phyloP scores from a whole-genome alignment of 352 stramenopile genomes.

The Phytophthora citrophthora region DNA sequence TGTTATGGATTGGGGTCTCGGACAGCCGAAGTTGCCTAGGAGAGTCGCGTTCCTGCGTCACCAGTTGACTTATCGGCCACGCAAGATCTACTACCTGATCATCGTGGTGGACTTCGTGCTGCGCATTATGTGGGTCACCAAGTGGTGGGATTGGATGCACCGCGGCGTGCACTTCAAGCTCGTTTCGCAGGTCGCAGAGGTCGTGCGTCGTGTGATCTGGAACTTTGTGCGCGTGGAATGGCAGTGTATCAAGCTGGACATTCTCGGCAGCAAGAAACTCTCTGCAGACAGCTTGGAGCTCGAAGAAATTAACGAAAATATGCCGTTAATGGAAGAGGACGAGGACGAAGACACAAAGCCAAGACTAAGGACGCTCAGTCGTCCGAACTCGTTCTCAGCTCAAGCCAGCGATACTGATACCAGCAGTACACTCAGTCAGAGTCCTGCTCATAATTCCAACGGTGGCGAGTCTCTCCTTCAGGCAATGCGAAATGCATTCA shows the following conservation, averaged over 20 bases:
- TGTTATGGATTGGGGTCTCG: constrained; percentile 96
- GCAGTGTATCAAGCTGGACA: constrained; percentile 89
- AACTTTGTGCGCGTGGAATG: constrained; percentile 94
- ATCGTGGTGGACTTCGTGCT: constrained; percentile 94
- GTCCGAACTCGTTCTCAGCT: constrained; percentile 26
- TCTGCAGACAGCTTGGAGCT: constrained; percentile 56
- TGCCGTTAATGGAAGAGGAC: constrained; percentile 54
- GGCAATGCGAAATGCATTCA: constrained; percentile 10
- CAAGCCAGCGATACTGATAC: constrained; percentile 26
- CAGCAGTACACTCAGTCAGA: constrained; percentile 31
- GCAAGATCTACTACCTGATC: constrained; percentile 90
- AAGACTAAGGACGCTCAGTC: constrained; percentile 23
- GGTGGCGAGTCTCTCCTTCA: constrained; percentile 18
- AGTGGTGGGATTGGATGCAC: constrained; percentile 85
- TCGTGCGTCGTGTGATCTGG: constrained; percentile 93
- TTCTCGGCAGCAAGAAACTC: constrained; percentile 63
- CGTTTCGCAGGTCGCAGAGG: constrained; percentile 90
- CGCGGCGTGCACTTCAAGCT: constrained; percentile 84
- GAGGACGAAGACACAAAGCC: constrained; percentile 35
- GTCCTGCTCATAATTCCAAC: constrained; percentile 8
- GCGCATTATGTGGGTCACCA: constrained; percentile 95
- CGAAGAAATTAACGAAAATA: constrained; percentile 53
- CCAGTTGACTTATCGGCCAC: constrained; percentile 66
- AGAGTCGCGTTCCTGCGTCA: constrained; percentile 63
- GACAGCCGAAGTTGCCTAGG: constrained; percentile 63